Evolutionary conservation across 2,329 filamentous ascomycete species (phyloP).

Genomic region (Lecanoromycetidae sp.): DNA sequence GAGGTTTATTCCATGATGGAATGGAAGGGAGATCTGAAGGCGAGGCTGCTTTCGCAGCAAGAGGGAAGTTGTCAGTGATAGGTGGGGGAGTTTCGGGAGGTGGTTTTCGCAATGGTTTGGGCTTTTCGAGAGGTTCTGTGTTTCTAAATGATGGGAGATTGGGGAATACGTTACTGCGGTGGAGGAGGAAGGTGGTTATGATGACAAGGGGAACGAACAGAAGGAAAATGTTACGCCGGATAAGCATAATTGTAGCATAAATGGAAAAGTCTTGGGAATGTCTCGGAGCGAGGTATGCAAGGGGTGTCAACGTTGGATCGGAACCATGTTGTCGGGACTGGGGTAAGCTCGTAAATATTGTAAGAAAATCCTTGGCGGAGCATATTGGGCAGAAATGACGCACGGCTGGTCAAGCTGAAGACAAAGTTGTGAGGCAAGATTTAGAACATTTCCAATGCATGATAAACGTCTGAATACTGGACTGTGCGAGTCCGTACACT

Average conservation of each 20-base stretch:
- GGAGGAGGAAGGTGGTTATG: conserved; percentile 1
- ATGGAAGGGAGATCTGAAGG: conserved; percentile 13
- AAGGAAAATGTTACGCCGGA: conserved; percentile 5
- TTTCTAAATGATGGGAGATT: not conserved
- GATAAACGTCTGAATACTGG: no score
- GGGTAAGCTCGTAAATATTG: no score
- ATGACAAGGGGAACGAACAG: conserved; percentile 6
- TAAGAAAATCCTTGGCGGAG: no score
- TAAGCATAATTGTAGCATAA: not conserved
- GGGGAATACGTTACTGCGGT: not conserved
- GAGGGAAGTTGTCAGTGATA: conserved; percentile 14
- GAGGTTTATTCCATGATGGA: conserved; percentile 14
- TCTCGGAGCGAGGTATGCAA: not conserved
- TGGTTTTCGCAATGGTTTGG: conserved; percentile 8
- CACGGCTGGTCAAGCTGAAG: no score
- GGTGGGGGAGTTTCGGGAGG: conserved; percentile 2
- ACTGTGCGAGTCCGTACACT: no score
- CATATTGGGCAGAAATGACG: no score
- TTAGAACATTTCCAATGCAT: no score
- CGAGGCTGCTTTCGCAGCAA: conserved; percentile 10
- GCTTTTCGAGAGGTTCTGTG: conserved; percentile 1
- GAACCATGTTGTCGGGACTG: no score
- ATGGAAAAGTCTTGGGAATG: not conserved
- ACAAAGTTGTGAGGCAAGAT: no score
- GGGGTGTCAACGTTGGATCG: not conserved